Percentiles rank a stretch among this genome's conserved stretches.
Evolutionary conservation across 805 yeast genomes (phyloP).

Genomic region (Myxozyma lipomycoides): DNA sequence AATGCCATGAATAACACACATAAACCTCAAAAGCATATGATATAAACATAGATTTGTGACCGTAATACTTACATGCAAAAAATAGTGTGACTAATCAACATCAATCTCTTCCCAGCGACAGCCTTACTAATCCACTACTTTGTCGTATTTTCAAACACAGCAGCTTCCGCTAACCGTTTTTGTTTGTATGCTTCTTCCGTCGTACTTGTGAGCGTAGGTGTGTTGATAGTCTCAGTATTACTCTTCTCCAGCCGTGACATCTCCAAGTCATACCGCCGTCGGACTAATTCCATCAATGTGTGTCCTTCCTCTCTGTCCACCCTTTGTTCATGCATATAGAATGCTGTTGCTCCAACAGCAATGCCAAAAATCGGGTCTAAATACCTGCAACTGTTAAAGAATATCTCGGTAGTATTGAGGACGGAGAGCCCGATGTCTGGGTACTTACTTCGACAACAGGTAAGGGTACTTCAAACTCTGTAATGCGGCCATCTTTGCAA

Average conservation of each 20-base stretch:
- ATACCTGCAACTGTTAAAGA: conserved; percentile 5
- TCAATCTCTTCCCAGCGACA: too few relatives aligned
- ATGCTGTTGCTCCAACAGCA: conserved; percentile 27
- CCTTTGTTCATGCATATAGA: conserved; percentile 27
- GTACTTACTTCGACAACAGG: conserved; percentile 27
- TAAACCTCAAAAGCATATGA: too few relatives aligned
- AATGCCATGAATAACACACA: too few relatives aligned
- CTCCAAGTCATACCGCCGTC: conserved; percentile 16
- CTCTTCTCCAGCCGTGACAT: conserved; percentile 6
- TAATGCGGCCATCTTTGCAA: not conserved
- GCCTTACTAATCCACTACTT: too few relatives aligned
- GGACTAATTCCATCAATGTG: conserved; percentile 16
- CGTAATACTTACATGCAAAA: too few relatives aligned
- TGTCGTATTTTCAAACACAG: conserved; percentile 21
- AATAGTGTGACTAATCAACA: too few relatives aligned
- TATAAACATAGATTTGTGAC: too few relatives aligned
- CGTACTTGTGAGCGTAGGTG: not conserved
- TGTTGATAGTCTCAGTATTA: not conserved
- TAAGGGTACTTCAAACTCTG: conserved; percentile 24
- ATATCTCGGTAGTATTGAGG: too few relatives aligned
- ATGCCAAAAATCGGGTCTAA: conserved; percentile 29
- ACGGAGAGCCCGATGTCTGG: too few relatives aligned
- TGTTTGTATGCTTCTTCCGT: too few relatives aligned
- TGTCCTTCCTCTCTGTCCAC: conserved; percentile 27
- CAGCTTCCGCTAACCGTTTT: conserved; percentile 21